phyloP scores from a whole-genome alignment of 306 rosid species.

The Cicer judaicum region DNA sequence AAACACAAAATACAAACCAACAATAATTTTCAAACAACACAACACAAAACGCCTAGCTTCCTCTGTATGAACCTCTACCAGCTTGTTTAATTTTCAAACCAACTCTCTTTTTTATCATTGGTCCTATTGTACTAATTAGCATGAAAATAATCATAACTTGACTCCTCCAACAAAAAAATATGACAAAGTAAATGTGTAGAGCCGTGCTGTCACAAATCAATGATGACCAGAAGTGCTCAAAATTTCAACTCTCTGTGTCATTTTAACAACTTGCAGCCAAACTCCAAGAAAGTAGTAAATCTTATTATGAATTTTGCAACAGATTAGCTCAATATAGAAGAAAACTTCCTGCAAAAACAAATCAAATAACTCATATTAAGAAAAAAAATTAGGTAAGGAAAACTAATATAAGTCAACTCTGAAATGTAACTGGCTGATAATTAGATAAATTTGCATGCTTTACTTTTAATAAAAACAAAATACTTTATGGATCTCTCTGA shows the following conservation, averaged over 20 bases:
- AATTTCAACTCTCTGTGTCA: slow-evolving; percentile 32
- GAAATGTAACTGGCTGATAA: too few relatives aligned
- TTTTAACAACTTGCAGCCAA: slow-evolving; percentile 27
- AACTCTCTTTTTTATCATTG: slow-evolving; percentile 75
- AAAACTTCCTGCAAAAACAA: slow-evolving; percentile 42
- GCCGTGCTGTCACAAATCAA: slow-evolving; percentile 55
- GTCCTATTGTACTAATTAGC: slow-evolving; percentile 64
- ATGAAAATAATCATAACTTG: slow-evolving; percentile 67
- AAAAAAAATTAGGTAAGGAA: slow-evolving; percentile 8
- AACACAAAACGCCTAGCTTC: slow-evolving; percentile 64
- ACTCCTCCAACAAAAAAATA: slow-evolving; percentile 49
- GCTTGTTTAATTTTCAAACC: slow-evolving; percentile 87
- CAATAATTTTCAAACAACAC: slow-evolving; percentile 34
- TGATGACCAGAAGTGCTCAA: slow-evolving; percentile 36
- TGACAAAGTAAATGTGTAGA: slow-evolving; percentile 46
- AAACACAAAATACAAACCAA: slow-evolving; percentile 42
- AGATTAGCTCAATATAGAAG: slow-evolving; percentile 29
- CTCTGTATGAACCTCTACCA: slow-evolving; percentile 87
- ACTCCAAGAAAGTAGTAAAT: neutral
- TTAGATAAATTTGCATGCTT: neutral
- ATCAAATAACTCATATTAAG: slow-evolving; percentile 23
- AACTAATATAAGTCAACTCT: slow-evolving; percentile 19
- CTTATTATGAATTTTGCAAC: slow-evolving; percentile 27
- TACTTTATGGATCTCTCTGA: neutral
- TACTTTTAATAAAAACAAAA: neutral